Evolutionary conservation across 176 grass and related monocot species (phyloP).

Genomic region (Oryza officinalis): DNA sequence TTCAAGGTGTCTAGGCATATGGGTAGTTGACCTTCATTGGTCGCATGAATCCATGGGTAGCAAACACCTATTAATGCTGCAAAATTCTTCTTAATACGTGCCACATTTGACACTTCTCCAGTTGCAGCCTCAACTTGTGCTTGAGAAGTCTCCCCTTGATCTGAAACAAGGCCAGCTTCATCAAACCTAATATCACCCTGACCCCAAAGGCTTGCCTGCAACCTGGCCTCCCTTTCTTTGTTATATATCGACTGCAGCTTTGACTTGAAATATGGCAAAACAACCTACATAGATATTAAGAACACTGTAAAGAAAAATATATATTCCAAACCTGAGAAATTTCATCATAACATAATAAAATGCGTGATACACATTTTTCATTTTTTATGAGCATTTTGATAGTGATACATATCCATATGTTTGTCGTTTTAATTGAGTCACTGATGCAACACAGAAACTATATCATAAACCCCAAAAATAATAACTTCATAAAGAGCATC

Average conservation of each 20-base stretch:
- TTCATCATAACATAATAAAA: slow-evolving; percentile 8
- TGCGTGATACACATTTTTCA: neutral
- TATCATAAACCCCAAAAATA: slow-evolving; percentile 15
- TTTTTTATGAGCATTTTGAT: neutral
- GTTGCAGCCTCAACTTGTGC: slow-evolving; percentile 34
- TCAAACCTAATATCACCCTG: slow-evolving; percentile 69
- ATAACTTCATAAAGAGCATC: slow-evolving; percentile 1
- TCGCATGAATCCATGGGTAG: slow-evolving; percentile 99
- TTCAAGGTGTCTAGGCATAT: neutral
- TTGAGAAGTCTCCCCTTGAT: slow-evolving; percentile 73
- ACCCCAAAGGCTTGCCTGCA: slow-evolving; percentile 98
- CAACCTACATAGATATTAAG: slow-evolving; percentile 55
- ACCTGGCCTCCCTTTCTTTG: slow-evolving; percentile 95
- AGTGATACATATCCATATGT: neutral
- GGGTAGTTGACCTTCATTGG: slow-evolving; percentile 73
- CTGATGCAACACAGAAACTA: neutral
- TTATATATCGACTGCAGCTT: slow-evolving; percentile 92
- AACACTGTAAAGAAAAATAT: slow-evolving; percentile 15
- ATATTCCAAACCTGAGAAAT: neutral
- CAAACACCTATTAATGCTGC: slow-evolving; percentile 66
- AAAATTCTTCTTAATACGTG: slow-evolving; percentile 76
- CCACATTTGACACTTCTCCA: slow-evolving; percentile 54
- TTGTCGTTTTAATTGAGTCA: neutral
- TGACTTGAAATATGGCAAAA: slow-evolving; percentile 97
- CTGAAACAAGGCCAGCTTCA: slow-evolving; percentile 65